Evolutionary conservation across 495 filamentous ascomycete species (phyloP), one percentile per base, ranked within the genome.

Genomic region (Evernia prunastri): DNA sequence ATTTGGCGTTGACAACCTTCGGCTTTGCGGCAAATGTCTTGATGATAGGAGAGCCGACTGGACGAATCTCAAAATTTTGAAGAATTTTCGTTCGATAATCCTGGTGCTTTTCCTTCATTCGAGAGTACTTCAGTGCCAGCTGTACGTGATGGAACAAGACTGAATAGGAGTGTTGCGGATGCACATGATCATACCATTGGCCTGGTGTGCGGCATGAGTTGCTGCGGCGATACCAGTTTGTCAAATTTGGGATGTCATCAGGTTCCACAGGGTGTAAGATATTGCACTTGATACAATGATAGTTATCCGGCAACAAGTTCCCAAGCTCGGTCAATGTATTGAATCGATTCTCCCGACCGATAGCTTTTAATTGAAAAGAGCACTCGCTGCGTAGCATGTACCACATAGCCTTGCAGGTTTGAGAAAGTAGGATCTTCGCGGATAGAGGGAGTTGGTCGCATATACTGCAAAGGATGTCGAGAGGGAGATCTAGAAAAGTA

Each of bases 401-500:
- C 61, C 49, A 42, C 61, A 63, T 63, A 63, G 61, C 49, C 61
- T 63, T 57, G 61, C 61, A 57, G 61, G 61, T 40, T 40, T 63
- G 49, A 63, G 61, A 63, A 57, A 63, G 61, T 63, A 57, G 33
- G 61, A 63, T 63, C 31, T 63, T 63, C 29, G 61, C 61, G 61
- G 45, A 63, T 63, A 63, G 51, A 63, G 49, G 61, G 29, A 63
- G 45, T 56, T 63, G 17, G 61, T 57, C 61, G 51, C 61, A 43
- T 40, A 63, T 57, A 57, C 18, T 36, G 49, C 31, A 63, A 63
- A 63, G 49, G 61, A 63, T 56, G 61, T 63, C 61, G 61, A 63
- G 25, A 57, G 61, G 61, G 61, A 63, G 61, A 63, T 63, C 49
- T 63, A 63, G 33, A 40, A 63, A 63, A 63, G 61, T 49, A 63